phyloP scores from a whole-genome alignment of 257 asterid genomes.

The Gardenia jasminoides region DNA sequence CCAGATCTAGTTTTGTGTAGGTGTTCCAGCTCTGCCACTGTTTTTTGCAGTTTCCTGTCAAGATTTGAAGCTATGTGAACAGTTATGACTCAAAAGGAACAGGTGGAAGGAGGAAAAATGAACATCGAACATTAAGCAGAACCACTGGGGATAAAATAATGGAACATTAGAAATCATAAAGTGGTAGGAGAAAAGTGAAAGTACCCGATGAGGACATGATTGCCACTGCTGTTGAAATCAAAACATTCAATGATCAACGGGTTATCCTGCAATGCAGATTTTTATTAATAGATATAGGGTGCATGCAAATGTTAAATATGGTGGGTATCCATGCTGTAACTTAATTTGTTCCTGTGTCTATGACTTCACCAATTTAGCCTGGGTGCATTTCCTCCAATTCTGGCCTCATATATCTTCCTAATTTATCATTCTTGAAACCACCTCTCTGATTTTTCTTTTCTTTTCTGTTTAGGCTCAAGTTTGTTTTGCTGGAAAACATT shows the following conservation, averaged over 20 bases:
- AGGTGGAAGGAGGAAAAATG: neutral
- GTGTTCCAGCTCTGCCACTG: constrained; percentile 60
- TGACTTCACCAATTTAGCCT: neutral
- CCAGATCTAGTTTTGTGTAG: constrained; percentile 49
- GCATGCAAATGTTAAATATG: neutral
- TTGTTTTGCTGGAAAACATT: no score
- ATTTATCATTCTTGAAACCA: neutral
- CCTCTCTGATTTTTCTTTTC: neutral
- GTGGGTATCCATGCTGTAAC: neutral
- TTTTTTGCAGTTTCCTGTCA: constrained; percentile 60
- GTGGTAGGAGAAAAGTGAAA: constrained; percentile 1
- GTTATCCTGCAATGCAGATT: constrained; percentile 51
- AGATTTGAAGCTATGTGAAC: neutral
- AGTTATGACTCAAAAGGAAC: constrained; percentile 1
- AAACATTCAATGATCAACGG: constrained; percentile 80
- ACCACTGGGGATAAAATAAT: neutral
- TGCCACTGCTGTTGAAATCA: constrained; percentile 68
- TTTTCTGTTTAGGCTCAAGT: neutral
- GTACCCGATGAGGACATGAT: constrained; percentile 75
- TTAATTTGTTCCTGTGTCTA: neutral
- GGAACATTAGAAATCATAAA: neutral
- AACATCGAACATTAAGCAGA: neutral
- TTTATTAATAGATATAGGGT: neutral
- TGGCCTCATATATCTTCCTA: neutral
- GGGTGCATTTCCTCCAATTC: no score